phyloP scores from a whole-genome alignment of 352 stramenopile genomes.

The Hyphochytrium catenoides region DNA sequence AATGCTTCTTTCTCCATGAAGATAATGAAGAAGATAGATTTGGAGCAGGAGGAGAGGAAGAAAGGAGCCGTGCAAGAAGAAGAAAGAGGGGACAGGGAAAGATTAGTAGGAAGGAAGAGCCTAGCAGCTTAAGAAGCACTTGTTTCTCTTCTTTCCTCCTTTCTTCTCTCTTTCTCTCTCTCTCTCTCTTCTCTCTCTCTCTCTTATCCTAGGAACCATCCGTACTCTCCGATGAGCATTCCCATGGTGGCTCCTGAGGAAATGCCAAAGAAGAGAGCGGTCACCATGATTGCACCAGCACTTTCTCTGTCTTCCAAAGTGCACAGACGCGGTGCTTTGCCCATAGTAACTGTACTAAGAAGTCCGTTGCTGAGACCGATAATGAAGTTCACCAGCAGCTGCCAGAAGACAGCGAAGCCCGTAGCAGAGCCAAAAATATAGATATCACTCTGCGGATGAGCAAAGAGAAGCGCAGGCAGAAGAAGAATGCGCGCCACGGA shows the following conservation, averaged over 20 bases:
- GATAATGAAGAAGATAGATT: too few relatives aligned
- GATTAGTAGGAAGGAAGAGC: too few relatives aligned
- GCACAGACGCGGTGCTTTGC: slow-evolving; percentile 19
- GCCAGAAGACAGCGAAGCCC: slow-evolving; percentile 11
- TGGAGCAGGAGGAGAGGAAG: too few relatives aligned
- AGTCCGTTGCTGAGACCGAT: slow-evolving; percentile 26
- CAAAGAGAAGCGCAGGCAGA: slow-evolving; percentile 27
- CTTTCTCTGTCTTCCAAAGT: slow-evolving; percentile 25
- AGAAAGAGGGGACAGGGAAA: too few relatives aligned
- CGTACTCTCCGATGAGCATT: slow-evolving; percentile 21
- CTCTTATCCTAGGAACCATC: slow-evolving; percentile 16
- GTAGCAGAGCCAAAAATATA: slow-evolving; percentile 18
- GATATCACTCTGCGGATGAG: slow-evolving; percentile 19
- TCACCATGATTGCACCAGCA: slow-evolving; percentile 24
- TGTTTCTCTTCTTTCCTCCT: too few relatives aligned
- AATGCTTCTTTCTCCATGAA: too few relatives aligned
- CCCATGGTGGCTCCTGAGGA: slow-evolving; percentile 19
- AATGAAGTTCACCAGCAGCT: slow-evolving; percentile 20
- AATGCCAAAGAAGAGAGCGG: slow-evolving; percentile 26
- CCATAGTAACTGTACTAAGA: slow-evolving; percentile 32
- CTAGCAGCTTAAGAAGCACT: too few relatives aligned
- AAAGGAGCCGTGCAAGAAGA: too few relatives aligned
- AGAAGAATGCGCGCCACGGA: slow-evolving; percentile 22
- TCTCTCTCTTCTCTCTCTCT: too few relatives aligned
- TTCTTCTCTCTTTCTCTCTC: too few relatives aligned